Conservation (phyloP, 371 early-diverging fungal genomes). For the Circinella minor region DNA sequence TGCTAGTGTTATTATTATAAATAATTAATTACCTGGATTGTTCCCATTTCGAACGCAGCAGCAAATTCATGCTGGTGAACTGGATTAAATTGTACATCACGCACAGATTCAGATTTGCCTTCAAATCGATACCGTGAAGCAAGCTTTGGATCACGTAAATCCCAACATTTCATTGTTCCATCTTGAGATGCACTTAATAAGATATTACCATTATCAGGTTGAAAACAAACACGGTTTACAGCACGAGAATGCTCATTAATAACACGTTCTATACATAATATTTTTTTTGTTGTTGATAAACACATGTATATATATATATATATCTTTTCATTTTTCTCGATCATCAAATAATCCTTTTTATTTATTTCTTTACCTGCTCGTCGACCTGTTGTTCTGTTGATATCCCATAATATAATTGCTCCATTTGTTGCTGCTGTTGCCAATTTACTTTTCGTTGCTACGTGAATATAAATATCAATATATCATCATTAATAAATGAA, state of each 20-base stretch:
- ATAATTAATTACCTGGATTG: slow-evolving; percentile 63
- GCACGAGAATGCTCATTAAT: slow-evolving; percentile 81
- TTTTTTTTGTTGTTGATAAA: not conserved
- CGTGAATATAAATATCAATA: no score
- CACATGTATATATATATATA: not conserved
- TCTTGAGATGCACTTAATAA: slow-evolving; percentile 86
- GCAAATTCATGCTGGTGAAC: slow-evolving; percentile 67
- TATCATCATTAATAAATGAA: no score
- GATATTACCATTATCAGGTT: slow-evolving; percentile 69
- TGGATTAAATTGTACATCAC: slow-evolving; percentile 88
- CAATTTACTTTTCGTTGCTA: slow-evolving; percentile 60
- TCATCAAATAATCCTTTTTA: not conserved
- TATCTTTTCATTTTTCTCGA: not conserved
- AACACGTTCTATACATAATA: slow-evolving; percentile 55
- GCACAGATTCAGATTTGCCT: slow-evolving; percentile 81
- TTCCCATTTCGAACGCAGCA: slow-evolving; percentile 89
- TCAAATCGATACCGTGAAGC: slow-evolving; percentile 66
- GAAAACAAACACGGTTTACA: slow-evolving; percentile 82
- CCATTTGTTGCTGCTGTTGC: slow-evolving; percentile 84
- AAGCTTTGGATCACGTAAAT: slow-evolving; percentile 67
- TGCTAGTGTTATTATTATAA: not conserved
- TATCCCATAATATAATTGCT: slow-evolving; percentile 76
- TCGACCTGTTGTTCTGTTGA: slow-evolving; percentile 52
- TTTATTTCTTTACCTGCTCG: slow-evolving; percentile 41
- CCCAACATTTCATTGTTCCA: slow-evolving; percentile 84